phyloP scores from a whole-genome alignment of 1,284 basidiomycete species.

The Fomitopsis schrenkii region DNA sequence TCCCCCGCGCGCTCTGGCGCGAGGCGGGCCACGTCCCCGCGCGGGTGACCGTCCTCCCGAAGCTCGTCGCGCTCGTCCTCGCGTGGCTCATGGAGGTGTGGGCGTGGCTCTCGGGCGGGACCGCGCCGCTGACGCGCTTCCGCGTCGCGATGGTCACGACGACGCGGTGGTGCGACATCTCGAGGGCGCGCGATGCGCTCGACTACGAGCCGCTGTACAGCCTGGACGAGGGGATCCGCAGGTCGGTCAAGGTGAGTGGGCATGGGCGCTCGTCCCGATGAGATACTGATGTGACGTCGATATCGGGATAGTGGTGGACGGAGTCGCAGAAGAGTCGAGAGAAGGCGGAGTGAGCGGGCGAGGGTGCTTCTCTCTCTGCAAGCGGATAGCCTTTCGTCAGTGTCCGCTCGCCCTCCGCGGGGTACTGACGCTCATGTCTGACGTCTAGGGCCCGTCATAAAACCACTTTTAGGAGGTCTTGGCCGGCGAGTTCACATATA shows the following conservation, averaged over 20 bases:
- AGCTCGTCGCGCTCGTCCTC: conserved; percentile 1
- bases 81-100: conserved; percentile 3
- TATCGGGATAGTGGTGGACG: conserved; percentile 2
- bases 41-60: conserved; percentile 7
- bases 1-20: conserved; percentile 10
- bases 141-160: conserved; percentile 3
- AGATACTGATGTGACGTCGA: not conserved
- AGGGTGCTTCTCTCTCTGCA: not conserved
- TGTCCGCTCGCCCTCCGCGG: not conserved
- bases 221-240: conserved; percentile 4
- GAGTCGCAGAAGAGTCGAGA: conserved; percentile 1
- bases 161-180: conserved; percentile 8
- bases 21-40: conserved; percentile 7
- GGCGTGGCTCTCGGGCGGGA: conserved; percentile 1
- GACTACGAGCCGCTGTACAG: conserved; percentile 3
- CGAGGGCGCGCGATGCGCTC: conserved; percentile 4
- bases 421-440: not conserved
- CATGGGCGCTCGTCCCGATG: not conserved
- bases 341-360: not conserved
- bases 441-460: not conserved
- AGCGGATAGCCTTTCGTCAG: not conserved
- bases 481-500: not conserved
- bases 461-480: not conserved
- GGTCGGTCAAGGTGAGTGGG: conserved; percentile 2
- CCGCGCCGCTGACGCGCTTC: conserved; percentile 3